These are phyloP conservation scores for Sabuloglossum arenarium DNA, from an alignment of 495 filamentous ascomycete species.

Conservation along the genomic window DNA sequence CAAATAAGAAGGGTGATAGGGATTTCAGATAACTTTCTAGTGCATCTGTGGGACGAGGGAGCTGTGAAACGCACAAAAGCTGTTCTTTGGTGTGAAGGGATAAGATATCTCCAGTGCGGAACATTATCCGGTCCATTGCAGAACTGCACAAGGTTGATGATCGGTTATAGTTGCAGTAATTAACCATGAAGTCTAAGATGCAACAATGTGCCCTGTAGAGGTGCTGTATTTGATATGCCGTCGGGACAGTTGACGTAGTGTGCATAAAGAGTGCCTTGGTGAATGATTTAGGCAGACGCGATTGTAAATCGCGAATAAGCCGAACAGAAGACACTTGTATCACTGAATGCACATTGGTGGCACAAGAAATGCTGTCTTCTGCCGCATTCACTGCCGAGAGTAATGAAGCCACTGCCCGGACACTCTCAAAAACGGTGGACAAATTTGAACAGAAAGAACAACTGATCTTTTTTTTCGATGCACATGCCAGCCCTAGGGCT, in stretches of 20 bases:
- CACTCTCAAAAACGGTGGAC: background rate
- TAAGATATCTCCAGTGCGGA: background rate
- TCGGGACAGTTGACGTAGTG: background rate
- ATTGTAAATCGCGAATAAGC: background rate
- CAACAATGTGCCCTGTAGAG: background rate
- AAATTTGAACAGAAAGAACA: background rate
- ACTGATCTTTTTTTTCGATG: background rate
- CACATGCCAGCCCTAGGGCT: background rate
- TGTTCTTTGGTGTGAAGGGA: background rate
- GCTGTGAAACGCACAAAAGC: background rate
- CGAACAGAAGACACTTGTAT: background rate
- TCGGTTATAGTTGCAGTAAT: too few relatives aligned
- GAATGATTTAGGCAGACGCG: too few relatives aligned
- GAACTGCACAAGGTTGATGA: background rate
- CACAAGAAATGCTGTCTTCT: background rate
- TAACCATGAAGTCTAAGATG: too few relatives aligned
- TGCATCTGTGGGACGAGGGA: background rate
- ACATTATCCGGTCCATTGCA: background rate
- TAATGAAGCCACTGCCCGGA: background rate
- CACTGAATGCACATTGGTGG: background rate
- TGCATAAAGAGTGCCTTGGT: too few relatives aligned
- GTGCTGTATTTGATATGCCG: background rate
- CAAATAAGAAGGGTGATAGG: too few relatives aligned
- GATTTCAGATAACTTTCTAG: too few relatives aligned
- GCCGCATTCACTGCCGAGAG: background rate